These are phyloP conservation scores for Cicer bijugum DNA, from an alignment of 306 rosid species.

Conservation along the genomic window DNA sequence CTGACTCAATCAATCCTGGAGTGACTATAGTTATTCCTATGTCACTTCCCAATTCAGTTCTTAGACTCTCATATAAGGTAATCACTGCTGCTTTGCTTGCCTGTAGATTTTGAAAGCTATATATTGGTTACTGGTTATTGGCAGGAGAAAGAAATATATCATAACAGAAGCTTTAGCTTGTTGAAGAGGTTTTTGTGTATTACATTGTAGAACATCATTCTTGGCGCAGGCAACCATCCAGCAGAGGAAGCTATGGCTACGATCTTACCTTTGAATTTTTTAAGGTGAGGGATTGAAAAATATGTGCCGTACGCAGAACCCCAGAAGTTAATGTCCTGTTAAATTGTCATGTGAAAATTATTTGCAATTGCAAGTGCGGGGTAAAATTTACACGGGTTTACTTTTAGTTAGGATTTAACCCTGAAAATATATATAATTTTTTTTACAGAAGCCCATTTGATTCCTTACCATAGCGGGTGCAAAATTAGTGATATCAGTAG, in stretches of 20 bases:
- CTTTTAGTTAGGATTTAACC: too few relatives aligned
- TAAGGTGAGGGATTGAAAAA: constrained; percentile 65
- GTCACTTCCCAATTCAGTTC: constrained; percentile 62
- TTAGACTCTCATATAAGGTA: constrained; percentile 65
- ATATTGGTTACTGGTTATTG: neutral
- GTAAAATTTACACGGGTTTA: too few relatives aligned
- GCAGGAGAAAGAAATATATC: neutral
- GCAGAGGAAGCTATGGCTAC: constrained; percentile 60
- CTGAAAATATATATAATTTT: too few relatives aligned
- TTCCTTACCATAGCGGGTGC: constrained; percentile 46
- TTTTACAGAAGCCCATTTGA: too few relatives aligned
- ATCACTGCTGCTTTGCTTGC: constrained; percentile 71
- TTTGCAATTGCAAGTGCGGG: neutral
- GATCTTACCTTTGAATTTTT: constrained; percentile 61
- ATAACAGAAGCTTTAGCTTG: neutral
- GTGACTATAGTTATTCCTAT: constrained; percentile 69
- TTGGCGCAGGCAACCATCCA: constrained; percentile 60
- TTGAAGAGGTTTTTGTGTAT: constrained; percentile 37
- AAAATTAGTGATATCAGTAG: constrained; percentile 48
- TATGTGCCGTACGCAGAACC: constrained; percentile 60
- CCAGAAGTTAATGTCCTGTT: constrained; percentile 72
- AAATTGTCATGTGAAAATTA: neutral
- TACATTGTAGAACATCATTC: constrained; percentile 62
- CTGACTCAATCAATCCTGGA: constrained; percentile 65
- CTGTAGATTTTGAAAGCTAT: constrained; percentile 44